A percentile compares a stretch with the other conserved stretches of the same genome.
phyloP scores from a whole-genome alignment of 2,329 filamentous ascomycete species.

The Amesomyces nigricolor region DNA sequence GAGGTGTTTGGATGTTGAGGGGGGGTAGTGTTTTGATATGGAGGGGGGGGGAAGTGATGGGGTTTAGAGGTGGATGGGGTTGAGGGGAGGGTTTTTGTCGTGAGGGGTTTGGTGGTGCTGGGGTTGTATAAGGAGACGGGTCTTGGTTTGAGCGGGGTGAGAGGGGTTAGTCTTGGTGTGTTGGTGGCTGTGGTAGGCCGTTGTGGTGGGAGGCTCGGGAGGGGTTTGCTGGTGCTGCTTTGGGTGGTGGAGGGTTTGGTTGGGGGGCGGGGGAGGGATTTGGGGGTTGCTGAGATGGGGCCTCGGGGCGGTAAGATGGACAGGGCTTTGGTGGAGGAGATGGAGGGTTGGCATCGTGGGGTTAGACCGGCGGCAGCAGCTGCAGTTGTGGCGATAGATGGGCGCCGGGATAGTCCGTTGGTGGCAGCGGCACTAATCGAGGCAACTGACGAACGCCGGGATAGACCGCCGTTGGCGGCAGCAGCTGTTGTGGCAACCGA shows the following conservation, averaged over 20 bases:
- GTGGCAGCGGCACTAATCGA: neutral
- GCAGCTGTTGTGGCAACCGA: neutral
- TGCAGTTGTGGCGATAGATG: too few species aligned
- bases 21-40: slow-evolving; percentile 29
- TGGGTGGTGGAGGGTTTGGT: neutral
- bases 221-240: neutral
- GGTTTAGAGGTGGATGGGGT: slow-evolving; percentile 42
- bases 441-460: slow-evolving; percentile 6
- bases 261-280: neutral
- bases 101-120: slow-evolving; percentile 43
- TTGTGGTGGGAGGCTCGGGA: neutral
- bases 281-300: too few species aligned
- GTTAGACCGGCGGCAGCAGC: too few species aligned
- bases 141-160: neutral
- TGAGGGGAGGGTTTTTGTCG: slow-evolving; percentile 47
- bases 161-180: neutral
- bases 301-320: too few species aligned
- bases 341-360: too few species aligned
- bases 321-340: too few species aligned
- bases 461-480: too few species aligned
- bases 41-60: slow-evolving; percentile 47
- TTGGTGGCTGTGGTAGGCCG: neutral
- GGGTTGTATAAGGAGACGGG: neutral
- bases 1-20: slow-evolving; percentile 52
- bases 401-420: too few species aligned